Percentiles rank a stretch among this genome's conserved stretches.
Evolutionary conservation across 2,329 filamentous ascomycete species (phyloP).

Genomic region (Monilinia fructicola): DNA sequence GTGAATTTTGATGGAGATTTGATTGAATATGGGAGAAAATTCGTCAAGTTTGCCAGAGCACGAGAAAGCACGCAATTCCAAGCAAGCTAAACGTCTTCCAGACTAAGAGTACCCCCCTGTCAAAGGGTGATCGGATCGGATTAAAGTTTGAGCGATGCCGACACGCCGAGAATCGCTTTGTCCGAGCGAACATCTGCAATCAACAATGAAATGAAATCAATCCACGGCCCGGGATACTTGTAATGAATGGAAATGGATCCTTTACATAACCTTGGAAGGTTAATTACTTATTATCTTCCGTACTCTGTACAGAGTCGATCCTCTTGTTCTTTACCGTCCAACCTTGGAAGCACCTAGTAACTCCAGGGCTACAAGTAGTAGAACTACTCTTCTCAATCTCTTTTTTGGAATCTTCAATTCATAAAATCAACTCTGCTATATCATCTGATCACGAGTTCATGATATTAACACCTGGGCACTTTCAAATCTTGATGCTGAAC

Average conservation of each 20-base stretch:
- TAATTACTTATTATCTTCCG: too few species aligned
- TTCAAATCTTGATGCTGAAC: background rate
- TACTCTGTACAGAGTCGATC: too few species aligned
- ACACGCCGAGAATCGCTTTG: background rate
- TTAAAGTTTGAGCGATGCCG: constrained; percentile 3
- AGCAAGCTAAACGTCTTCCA: constrained; percentile 3
- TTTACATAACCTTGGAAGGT: too few species aligned
- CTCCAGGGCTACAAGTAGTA: too few species aligned
- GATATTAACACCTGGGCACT: background rate
- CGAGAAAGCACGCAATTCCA: constrained; percentile 20
- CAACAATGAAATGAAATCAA: too few species aligned
- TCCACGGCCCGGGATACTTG: too few species aligned
- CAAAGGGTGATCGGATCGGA: background rate
- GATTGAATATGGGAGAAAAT: background rate
- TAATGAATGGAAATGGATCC: too few species aligned
- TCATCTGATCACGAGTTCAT: background rate
- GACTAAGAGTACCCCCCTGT: background rate
- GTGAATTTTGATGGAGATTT: background rate
- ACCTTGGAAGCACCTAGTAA: too few species aligned
- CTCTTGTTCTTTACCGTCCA: background rate
- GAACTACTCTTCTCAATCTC: background rate
- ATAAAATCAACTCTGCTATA: too few species aligned
- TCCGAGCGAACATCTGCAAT: background rate
- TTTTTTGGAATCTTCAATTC: background rate
- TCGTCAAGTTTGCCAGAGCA: background rate